Evolutionary conservation across 2,329 filamentous ascomycete genomes (phyloP), one percentile per base, ranked within the genome.

Genomic region (Fusarium poae): DNA sequence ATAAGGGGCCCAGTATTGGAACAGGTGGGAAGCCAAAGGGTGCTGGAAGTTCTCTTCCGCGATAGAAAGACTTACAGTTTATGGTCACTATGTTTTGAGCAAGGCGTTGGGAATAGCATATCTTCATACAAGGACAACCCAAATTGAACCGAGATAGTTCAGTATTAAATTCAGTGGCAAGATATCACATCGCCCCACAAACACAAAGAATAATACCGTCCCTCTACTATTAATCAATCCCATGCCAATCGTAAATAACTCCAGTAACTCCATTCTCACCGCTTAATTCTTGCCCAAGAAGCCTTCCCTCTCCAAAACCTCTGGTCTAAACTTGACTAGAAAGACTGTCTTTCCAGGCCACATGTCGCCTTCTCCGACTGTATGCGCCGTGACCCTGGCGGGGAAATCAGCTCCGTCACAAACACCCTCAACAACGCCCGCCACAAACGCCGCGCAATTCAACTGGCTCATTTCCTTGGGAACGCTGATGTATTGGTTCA

Each of bases 281-380:
- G 9, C 49, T n/a, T 67, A 84, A 55, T 75, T 80, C 80, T 91
- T 89, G 61, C 89, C 91, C 73, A 97, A 78, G 74, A 93, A 92
- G 65, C 90, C 90, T 84, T 99, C 96, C 77, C 96, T 85, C 83
- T 98, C 95, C 79, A 98, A 83, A 42, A 98, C 95, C 78, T 93
- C 92, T n/a, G 89, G 85, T 70, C 92, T 90, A 78, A 99, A 99
- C 80, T 95, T 94, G 76, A 99, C 90, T 78, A 99, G 80, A 77
- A 97, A 99, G 32, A 99, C 94, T 43, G 96, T 99, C 83, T 96
- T 93, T 34, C 92, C 93, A 0, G 96, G 96, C 94, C 95, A 98
- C 89, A 98, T 91, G 75, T 95, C 93, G 68, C 90, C 87, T 78
- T 86, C 86, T 16, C 81, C 82, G 74, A 91, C 89, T 66, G 89